These are phyloP conservation scores for Lodderomyces metapsilosis DNA, from an alignment of 1,139 yeast species.

Conservation along the genomic window DNA sequence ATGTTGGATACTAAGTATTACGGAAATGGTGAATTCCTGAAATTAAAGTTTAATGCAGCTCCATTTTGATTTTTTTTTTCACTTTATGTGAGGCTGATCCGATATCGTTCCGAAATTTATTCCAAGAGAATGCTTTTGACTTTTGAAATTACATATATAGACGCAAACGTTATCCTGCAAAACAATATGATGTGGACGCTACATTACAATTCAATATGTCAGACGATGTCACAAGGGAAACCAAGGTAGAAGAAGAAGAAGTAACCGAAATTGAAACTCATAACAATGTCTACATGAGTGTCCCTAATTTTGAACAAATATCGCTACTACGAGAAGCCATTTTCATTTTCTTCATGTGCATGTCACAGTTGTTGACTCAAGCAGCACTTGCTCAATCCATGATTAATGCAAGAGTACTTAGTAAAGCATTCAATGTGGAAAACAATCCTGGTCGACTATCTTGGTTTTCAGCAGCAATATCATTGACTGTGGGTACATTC, in stretches of 20 bases:
- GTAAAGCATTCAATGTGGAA: conserved; percentile 33
- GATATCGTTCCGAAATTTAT: too few relatives aligned
- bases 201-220: background rate
- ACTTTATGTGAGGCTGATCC: too few relatives aligned
- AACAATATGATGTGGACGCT: too few relatives aligned
- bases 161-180: too few relatives aligned
- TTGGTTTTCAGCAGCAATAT: conserved; percentile 62
- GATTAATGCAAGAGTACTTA: conserved; percentile 36
- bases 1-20: too few relatives aligned
- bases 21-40: too few relatives aligned
- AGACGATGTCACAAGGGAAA: background rate
- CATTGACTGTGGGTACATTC: conserved; percentile 64
- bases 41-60: too few relatives aligned
- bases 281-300: conserved; percentile 2
- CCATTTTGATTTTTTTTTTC: too few relatives aligned
- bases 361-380: conserved; percentile 51
- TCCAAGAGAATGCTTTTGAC: too few relatives aligned
- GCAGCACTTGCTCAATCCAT: conserved; percentile 49
- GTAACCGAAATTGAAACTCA: background rate
- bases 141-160: too few relatives aligned
- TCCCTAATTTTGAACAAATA: conserved; percentile 21
- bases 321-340: conserved; percentile 18
- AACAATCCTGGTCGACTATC: conserved; percentile 43
- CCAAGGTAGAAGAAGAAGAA: background rate
- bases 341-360: conserved; percentile 28